Percentiles rank a stretch among this genome's conserved stretches.
Evolutionary conservation across 768 basidiomycete genomes (phyloP).

Genomic region (Amanita jacksonii): DNA sequence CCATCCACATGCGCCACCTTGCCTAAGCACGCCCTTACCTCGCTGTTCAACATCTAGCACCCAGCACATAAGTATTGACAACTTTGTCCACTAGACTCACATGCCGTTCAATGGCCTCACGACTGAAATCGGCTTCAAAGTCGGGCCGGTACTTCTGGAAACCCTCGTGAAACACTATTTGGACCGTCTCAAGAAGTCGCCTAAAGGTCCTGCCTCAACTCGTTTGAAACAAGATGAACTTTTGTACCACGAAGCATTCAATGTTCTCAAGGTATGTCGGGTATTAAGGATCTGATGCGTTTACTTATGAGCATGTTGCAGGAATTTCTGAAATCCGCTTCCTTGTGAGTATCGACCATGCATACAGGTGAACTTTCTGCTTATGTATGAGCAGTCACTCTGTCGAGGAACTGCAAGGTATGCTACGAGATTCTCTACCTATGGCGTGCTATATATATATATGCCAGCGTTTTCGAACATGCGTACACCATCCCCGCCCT

Average conservation of each 20-base stretch:
- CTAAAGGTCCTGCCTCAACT: constrained; percentile 31
- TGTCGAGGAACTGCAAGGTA: constrained; percentile 72
- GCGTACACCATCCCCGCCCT: constrained; percentile 77
- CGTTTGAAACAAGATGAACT: constrained; percentile 62
- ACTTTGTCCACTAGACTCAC: too few species aligned
- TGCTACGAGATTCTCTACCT: neutral
- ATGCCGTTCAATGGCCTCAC: constrained; percentile 46
- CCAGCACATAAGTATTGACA: too few species aligned
- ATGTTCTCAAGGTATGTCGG: constrained; percentile 54
- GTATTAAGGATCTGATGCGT: neutral
- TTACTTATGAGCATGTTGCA: constrained; percentile 16
- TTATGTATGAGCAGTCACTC: constrained; percentile 46
- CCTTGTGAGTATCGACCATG: constrained; percentile 36
- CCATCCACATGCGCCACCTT: too few species aligned
- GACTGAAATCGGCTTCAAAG: constrained; percentile 48
- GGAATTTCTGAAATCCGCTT: constrained; percentile 70
- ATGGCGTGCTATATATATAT: neutral
- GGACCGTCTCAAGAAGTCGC: constrained; percentile 41
- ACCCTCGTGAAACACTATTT: constrained; percentile 85
- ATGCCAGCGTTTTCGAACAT: constrained; percentile 56
- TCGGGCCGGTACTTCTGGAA: constrained; percentile 66
- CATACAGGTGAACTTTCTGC: constrained; percentile 1
- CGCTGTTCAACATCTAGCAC: too few species aligned
- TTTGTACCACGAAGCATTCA: constrained; percentile 74
- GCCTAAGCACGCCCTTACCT: too few species aligned